Conservation (phyloP, 352 stramenopile genomes). For the Globisporangium solare region DNA sequence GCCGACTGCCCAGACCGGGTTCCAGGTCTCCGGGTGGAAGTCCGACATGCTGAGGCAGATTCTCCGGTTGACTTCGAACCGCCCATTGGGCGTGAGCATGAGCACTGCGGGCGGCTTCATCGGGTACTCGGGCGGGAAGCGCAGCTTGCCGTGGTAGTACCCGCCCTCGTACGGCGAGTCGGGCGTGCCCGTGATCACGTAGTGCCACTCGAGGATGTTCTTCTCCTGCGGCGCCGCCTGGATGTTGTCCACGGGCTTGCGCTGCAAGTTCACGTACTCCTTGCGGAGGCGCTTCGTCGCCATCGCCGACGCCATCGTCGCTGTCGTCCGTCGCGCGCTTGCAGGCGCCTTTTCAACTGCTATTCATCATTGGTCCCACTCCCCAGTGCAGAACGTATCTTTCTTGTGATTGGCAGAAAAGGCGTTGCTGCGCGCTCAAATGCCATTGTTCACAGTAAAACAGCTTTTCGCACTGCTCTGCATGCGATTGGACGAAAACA, state of each 20-base stretch:
- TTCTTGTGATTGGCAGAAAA: too few species aligned
- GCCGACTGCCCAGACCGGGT: slow-evolving; percentile 93
- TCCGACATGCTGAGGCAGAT: slow-evolving; percentile 95
- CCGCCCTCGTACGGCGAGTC: slow-evolving; percentile 79
- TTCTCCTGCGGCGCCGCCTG: slow-evolving; percentile 79
- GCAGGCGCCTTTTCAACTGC: too few species aligned
- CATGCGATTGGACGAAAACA: too few species aligned
- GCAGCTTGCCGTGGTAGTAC: slow-evolving; percentile 89
- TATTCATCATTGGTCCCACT: too few species aligned
- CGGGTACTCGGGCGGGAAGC: slow-evolving; percentile 92
- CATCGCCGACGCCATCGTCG: slow-evolving; percentile 64
- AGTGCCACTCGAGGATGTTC: slow-evolving; percentile 96
- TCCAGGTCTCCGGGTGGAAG: slow-evolving; percentile 95
- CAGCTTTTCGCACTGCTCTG: too few species aligned
- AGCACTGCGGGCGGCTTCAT: slow-evolving; percentile 92
- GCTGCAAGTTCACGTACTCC: slow-evolving; percentile 86
- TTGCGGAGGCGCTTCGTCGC: slow-evolving; percentile 87
- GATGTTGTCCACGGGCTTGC: slow-evolving; percentile 88
- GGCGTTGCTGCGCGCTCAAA: too few species aligned
- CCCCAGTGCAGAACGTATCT: too few species aligned
- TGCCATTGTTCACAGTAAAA: too few species aligned
- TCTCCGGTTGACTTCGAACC: slow-evolving; percentile 90
- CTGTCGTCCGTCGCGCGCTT: background rate
- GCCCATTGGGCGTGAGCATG: slow-evolving; percentile 92
- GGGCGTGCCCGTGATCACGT: slow-evolving; percentile 79